These are phyloP conservation scores for Aspergillus ellipticus DNA, from an alignment of 495 filamentous ascomycete species.

Conservation along the genomic window DNA sequence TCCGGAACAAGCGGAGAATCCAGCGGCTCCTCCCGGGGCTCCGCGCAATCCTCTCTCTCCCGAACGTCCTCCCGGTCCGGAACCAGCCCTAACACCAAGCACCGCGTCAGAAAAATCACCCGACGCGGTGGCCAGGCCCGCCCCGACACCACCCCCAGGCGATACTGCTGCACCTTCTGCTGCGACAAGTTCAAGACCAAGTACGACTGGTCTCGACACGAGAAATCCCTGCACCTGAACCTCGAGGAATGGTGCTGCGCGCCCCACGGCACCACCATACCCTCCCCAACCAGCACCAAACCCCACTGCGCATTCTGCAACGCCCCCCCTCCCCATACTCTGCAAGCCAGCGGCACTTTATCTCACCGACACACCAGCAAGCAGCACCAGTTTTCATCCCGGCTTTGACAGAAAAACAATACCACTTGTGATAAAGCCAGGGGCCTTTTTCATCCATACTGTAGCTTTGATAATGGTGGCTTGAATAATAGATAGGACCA, in stretches of 20 bases:
- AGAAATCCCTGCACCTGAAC: constrained; percentile 71
- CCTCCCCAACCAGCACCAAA: constrained; percentile 50
- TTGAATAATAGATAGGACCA: too few relatives aligned
- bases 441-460: too few relatives aligned
- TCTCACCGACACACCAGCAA: too few relatives aligned
- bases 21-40: constrained; percentile 20
- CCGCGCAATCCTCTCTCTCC: constrained; percentile 11
- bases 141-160: constrained; percentile 46
- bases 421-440: too few relatives aligned
- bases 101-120: constrained; percentile 49
- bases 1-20: constrained; percentile 48
- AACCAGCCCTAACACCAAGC: constrained; percentile 30
- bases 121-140: too few relatives aligned
- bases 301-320: constrained; percentile 24
- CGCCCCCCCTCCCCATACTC: too few relatives aligned
- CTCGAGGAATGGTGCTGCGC: constrained; percentile 73
- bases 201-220: constrained; percentile 78
- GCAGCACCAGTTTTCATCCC: too few relatives aligned
- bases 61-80: constrained; percentile 35
- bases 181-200: constrained; percentile 75
- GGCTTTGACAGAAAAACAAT: too few relatives aligned
- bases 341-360: too few relatives aligned
- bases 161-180: constrained; percentile 66
- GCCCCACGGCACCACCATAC: constrained; percentile 46
- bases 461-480: too few relatives aligned